Evolutionary conservation across 148 eudicot genomes (phyloP).

Genomic region (Tetragonia tetragonoides): DNA sequence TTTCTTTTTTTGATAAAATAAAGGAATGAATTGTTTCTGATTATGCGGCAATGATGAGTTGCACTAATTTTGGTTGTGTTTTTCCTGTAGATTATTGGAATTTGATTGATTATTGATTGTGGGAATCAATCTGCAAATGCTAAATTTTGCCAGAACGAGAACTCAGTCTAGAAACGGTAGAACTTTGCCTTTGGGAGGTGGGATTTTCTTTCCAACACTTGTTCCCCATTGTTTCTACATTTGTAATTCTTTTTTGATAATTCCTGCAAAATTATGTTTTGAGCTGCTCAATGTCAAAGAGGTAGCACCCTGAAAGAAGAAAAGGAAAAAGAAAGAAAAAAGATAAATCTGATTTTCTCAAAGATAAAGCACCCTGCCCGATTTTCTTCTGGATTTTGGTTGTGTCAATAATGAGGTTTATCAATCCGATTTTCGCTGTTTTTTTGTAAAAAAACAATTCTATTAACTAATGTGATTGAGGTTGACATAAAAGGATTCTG

Average conservation of each 20-base stretch:
- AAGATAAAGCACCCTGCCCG: no score
- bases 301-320: no score
- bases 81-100: slow-evolving; percentile 12
- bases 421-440: no score
- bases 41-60: not conserved
- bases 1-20: no score
- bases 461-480: no score
- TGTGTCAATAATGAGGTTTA: no score
- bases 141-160: slow-evolving; percentile 22
- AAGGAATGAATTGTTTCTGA: not conserved
- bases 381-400: no score
- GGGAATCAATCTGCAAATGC: slow-evolving; percentile 17
- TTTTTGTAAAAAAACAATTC: no score
- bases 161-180: slow-evolving; percentile 25
- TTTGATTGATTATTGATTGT: slow-evolving; percentile 15
- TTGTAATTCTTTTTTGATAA: not conserved
- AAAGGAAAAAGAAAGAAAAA: no score
- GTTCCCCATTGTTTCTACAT: not conserved
- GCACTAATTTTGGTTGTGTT: not conserved
- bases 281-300: not conserved
- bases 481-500: no score
- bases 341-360: no score
- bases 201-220: slow-evolving; percentile 5
- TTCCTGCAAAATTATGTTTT: not conserved
- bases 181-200: slow-evolving; percentile 29